Evolutionary conservation across 331 rosid species (phyloP), one percentile per base, ranked within the genome.

Genomic region (Pyrus hybrid): DNA sequence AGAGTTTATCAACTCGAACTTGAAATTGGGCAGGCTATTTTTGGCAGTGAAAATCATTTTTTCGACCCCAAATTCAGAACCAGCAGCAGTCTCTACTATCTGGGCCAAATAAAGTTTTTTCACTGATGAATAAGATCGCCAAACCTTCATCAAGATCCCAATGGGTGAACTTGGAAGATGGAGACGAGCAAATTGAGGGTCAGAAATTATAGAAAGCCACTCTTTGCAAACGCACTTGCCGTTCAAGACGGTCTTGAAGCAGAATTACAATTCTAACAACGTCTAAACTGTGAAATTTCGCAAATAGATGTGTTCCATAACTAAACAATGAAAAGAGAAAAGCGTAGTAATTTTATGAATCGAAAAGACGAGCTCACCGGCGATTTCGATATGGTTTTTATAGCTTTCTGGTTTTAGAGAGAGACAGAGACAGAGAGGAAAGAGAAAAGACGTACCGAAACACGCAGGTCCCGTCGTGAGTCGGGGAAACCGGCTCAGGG

Each of bases 151-250:
- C 37, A 70, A 22, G 35, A 70, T 28, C 47, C 75, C 75, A 53
- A 20, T 7, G 45, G 45, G 63, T 29, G 5, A 18, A 26, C 5
- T 47, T 7, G 74, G 20, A 17, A 5, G 25, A 43, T 3, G 45
- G 45, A 18, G 16, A 20, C 6, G 63, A 30, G 63, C n/a, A n/a
- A 70, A 70, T 0, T 29, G 64, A 28, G 74, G 47, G 63, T 70
- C 29, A 35, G 64, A 53, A 20, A 70, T 20, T 12, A 30, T 30
- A 5, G 28, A 70, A 51, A 51, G 26, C 64, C 74, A 70, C 7
- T 35, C 37, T 70, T 70, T 70, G 47, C 63, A 70, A 11, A 70
- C 64, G 13, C 74, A 70, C 64, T 45, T 70, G 74, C 64, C 20
- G 20, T 11, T 47, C 17, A 47, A 47, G 54, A 47, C 5, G 18